Evolutionary conservation across 2,329 filamentous ascomycete species (phyloP), one percentile per base, ranked within the genome.

Genomic region (Whalleya microplaca): DNA sequence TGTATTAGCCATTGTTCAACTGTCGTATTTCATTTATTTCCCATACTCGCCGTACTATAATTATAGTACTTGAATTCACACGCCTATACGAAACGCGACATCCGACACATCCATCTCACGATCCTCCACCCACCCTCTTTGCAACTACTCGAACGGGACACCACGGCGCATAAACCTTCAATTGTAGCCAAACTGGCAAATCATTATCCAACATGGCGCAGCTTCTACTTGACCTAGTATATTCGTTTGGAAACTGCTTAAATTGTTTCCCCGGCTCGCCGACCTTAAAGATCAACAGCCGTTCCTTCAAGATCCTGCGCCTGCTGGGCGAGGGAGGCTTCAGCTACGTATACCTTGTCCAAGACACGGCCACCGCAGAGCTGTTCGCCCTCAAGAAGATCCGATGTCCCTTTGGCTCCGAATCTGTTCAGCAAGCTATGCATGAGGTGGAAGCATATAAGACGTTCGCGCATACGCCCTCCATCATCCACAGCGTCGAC

Each of bases 321-420:
- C 81, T 99, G 48, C 83, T 99, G 2, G 95, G 95, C 73, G 95
- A 99, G 89, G 95, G 95, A 72, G 95, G 95, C 70, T 99, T 99
- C 81, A 96, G 92, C 64, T 99, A 98, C 76, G 95, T 99, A 67
- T 99, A 99, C 78, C 90, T 99, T 57, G 95, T 99, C 58, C 91
- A 98, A 80, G 93, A 97, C 74, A 94, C 90, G 46, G 81, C 85
- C 52, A 89, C 86, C 50, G 90, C 91, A 57, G 87, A 94, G 68
- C 84, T 96, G 45, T 94, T 96, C 74, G 95, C 95, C 18, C 87
- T 98, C 60, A 99, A 99, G 77, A 99, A 99, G 83, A 99, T 99
- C 75, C 89, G 94, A 72, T 99, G 95, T 80, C 94, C 95, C 3
- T 98, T 99, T 71, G 95, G 95, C 64, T 90, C 95, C 75, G 95